Percentiles rank a stretch among this genome's conserved stretches.
These are phyloP conservation scores for Blastocrithidia nonstop DNA, from an alignment of 208 protist genomes.

Conservation along the genomic window DNA sequence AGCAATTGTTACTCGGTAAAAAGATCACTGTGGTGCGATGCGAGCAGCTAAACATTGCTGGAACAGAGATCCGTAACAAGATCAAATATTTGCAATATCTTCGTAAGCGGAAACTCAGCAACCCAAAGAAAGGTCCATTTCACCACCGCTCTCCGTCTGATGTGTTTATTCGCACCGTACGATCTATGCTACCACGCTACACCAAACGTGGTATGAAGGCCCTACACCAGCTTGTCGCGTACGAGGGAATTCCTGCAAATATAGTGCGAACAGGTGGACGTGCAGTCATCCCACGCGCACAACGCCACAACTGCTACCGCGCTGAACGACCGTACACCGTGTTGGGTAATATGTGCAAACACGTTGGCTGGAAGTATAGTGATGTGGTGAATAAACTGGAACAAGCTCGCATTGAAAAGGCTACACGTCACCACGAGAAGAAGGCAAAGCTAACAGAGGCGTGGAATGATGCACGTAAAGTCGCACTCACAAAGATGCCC, in stretches of 20 bases:
- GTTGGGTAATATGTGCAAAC: conserved; percentile 78
- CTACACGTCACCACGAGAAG: conserved; percentile 48
- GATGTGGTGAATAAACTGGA: conserved; percentile 68
- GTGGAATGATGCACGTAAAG: conserved; percentile 54
- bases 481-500: conserved; percentile 60
- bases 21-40: conserved; percentile 94
- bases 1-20: conserved; percentile 94
- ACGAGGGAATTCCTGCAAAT: conserved; percentile 71
- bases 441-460: conserved; percentile 44
- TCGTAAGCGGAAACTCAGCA: conserved; percentile 94
- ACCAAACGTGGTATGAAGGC: conserved; percentile 71
- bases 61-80: conserved; percentile 97
- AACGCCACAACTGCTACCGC: conserved; percentile 62
- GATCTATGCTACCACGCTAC: conserved; percentile 96
- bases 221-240: conserved; percentile 55
- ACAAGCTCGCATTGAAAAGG: conserved; percentile 58
- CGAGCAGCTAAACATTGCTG: conserved; percentile 93
- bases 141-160: conserved; percentile 95
- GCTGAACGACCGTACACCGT: conserved; percentile 65
- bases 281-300: conserved; percentile 53
- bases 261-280: conserved; percentile 44
- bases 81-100: conserved; percentile 89
- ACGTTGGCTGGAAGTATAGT: conserved; percentile 82
- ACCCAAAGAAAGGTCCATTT: conserved; percentile 95
- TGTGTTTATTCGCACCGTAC: conserved; percentile 92